Evolutionary conservation across 176 grass and related monocot species (phyloP).

Genomic region (Oropetium thomaeum): DNA sequence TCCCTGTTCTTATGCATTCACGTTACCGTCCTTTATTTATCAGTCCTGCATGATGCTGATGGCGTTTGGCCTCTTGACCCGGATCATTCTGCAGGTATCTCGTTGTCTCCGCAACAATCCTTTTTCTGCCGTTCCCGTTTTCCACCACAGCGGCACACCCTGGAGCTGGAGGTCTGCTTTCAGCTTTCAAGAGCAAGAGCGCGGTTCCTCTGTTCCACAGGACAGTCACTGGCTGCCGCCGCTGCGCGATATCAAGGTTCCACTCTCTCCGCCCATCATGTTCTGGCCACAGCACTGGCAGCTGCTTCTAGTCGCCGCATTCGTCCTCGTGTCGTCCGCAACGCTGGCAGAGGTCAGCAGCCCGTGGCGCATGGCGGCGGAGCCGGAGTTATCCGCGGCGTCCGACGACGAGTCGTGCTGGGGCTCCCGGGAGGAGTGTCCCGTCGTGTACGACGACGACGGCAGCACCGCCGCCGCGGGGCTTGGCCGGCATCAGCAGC

Average conservation of each 20-base stretch:
- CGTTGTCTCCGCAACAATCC: background rate
- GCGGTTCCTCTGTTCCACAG: background rate
- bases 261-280: conserved; percentile 8
- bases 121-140: background rate
- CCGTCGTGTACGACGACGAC: background rate
- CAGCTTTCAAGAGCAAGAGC: background rate
- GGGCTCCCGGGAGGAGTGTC: conserved; percentile 15
- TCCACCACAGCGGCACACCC: background rate
- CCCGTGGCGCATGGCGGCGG: background rate
- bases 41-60: background rate
- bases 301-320: conserved; percentile 15
- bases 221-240: too few relatives aligned
- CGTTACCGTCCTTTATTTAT: background rate
- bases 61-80: background rate
- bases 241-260: too few relatives aligned
- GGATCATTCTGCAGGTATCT: background rate
- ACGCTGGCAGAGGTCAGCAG: background rate
- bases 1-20: background rate
- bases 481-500: background rate
- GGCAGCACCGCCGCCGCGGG: background rate
- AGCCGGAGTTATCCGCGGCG: background rate
- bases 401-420: conserved; percentile 24
- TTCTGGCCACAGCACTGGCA: background rate
- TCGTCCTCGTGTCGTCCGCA: background rate
- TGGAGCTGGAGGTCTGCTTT: background rate